phyloP scores from a whole-genome alignment of 805 yeast species.

The Metschnikowia corniflorae region DNA sequence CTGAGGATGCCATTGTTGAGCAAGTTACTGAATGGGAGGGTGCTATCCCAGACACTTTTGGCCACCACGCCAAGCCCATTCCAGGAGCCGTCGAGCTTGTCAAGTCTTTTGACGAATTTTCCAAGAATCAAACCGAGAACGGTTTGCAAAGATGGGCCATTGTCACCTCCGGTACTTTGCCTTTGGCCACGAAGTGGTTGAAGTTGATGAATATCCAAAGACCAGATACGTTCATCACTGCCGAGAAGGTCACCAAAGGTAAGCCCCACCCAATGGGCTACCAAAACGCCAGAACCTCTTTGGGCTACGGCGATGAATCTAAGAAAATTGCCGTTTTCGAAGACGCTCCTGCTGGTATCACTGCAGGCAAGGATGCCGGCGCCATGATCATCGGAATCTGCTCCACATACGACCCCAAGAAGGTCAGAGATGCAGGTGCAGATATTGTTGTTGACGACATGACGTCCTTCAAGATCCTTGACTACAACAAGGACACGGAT shows the following conservation, averaged over 20 bases:
- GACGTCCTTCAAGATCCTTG: constrained; percentile 55
- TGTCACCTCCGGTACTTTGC: constrained; percentile 79
- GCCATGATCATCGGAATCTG: constrained; percentile 82
- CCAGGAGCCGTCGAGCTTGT: constrained; percentile 71
- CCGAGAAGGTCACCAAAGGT: constrained; percentile 74
- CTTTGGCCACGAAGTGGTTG: constrained; percentile 78
- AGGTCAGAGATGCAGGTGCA: constrained; percentile 73
- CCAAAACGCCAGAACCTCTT: constrained; percentile 50
- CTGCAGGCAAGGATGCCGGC: constrained; percentile 81
- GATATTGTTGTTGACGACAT: constrained; percentile 77
- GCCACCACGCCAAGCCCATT: constrained; percentile 68
- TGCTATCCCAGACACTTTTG: constrained; percentile 66
- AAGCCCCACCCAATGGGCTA: constrained; percentile 89
- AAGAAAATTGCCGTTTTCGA: constrained; percentile 66
- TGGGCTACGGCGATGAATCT: constrained; percentile 35
- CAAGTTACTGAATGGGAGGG: constrained; percentile 66
- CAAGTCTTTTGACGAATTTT: constrained; percentile 47
- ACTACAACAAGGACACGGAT: constrained; percentile 44
- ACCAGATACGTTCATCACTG: constrained; percentile 79
- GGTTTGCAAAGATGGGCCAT: constrained; percentile 70
- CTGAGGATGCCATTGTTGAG: constrained; percentile 65
- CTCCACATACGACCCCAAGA: constrained; percentile 68
- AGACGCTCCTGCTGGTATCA: constrained; percentile 86
- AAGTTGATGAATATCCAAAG: constrained; percentile 52
- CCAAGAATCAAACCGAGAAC: constrained; percentile 40